Percentiles rank a stretch among this genome's conserved stretches.
These are phyloP conservation scores for Triangularia verruculosa DNA, from an alignment of 2,329 filamentous ascomycete genomes.

Conservation along the genomic window DNA sequence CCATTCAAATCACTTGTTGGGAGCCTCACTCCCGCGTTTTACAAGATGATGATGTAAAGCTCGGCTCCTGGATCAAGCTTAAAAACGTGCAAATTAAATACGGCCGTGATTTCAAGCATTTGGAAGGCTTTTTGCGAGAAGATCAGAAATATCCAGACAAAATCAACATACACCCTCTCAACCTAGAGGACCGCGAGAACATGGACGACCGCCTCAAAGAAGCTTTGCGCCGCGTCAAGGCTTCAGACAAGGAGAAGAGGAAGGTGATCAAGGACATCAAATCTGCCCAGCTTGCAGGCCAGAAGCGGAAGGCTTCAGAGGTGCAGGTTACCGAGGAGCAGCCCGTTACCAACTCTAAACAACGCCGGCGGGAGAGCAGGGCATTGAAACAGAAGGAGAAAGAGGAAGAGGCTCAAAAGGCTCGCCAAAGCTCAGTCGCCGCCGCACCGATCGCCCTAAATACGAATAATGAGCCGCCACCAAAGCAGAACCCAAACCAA, in stretches of 20 bases:
- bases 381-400: constrained; percentile 27
- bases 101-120: constrained; percentile 46
- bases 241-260: constrained; percentile 56
- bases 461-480: constrained; percentile 41
- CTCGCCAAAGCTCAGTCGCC: constrained; percentile 8
- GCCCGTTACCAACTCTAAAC: constrained; percentile 23
- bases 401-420: constrained; percentile 25
- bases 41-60: constrained; percentile 49
- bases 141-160: constrained; percentile 49
- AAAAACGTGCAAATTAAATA: constrained; percentile 70
- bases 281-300: constrained; percentile 35
- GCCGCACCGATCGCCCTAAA: constrained; percentile 35
- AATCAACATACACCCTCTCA: constrained; percentile 56
- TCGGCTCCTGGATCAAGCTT: constrained; percentile 62
- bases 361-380: constrained; percentile 31
- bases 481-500: constrained; percentile 32
- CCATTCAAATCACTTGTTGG: constrained; percentile 69
- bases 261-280: constrained; percentile 39
- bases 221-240: constrained; percentile 60
- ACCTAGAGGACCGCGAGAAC: constrained; percentile 39
- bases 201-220: constrained; percentile 51
- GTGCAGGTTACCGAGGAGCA: constrained; percentile 15
- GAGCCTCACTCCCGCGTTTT: constrained; percentile 63
- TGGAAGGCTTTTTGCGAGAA: constrained; percentile 71
- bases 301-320: constrained; percentile 38